Percentiles rank a stretch among this genome's conserved stretches.
These are phyloP conservation scores for Cutaneotrichosporon cutaneum DNA, from an alignment of 1,284 basidiomycete species.

Conservation along the genomic window DNA sequence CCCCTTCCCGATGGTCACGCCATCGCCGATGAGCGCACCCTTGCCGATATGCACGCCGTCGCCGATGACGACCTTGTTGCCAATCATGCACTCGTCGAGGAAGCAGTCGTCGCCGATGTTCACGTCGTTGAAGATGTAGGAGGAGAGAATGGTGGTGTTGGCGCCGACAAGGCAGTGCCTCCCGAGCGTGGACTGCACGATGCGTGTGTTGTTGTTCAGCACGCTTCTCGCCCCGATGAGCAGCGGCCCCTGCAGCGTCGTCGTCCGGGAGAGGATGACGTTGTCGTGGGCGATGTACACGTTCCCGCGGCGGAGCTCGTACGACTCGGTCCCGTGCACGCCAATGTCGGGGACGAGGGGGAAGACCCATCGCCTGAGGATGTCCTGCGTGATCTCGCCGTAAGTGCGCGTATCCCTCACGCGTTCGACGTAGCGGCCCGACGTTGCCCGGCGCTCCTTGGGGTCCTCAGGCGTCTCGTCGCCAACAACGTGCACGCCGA, in stretches of 20 bases:
- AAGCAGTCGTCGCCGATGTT: slow-evolving; percentile 72
- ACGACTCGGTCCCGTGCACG: slow-evolving; percentile 73
- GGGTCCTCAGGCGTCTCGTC: slow-evolving; percentile 20
- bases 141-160: slow-evolving; percentile 65
- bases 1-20: slow-evolving; percentile 68
- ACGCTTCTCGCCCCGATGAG: slow-evolving; percentile 42
- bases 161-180: slow-evolving; percentile 78
- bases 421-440: slow-evolving; percentile 79
- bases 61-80: slow-evolving; percentile 50
- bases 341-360: slow-evolving; percentile 92
- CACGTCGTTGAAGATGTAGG: slow-evolving; percentile 80
- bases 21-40: slow-evolving; percentile 63
- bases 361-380: slow-evolving; percentile 88
- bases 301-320: slow-evolving; percentile 80
- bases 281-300: slow-evolving; percentile 78
- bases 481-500: slow-evolving; percentile 82
- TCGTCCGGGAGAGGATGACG: slow-evolving; percentile 71
- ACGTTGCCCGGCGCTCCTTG: slow-evolving; percentile 18
- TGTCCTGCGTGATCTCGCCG: slow-evolving; percentile 86
- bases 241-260: slow-evolving; percentile 41
- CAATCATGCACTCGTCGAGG: slow-evolving; percentile 68
- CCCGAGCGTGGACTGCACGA: slow-evolving; percentile 66
- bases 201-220: slow-evolving; percentile 42
- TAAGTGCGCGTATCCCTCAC: slow-evolving; percentile 87
- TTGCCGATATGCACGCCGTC: slow-evolving; percentile 55